Percentiles rank a stretch among this genome's conserved stretches.
Conservation (phyloP, 768 basidiomycete species). For the Kwoniella pini region DNA sequence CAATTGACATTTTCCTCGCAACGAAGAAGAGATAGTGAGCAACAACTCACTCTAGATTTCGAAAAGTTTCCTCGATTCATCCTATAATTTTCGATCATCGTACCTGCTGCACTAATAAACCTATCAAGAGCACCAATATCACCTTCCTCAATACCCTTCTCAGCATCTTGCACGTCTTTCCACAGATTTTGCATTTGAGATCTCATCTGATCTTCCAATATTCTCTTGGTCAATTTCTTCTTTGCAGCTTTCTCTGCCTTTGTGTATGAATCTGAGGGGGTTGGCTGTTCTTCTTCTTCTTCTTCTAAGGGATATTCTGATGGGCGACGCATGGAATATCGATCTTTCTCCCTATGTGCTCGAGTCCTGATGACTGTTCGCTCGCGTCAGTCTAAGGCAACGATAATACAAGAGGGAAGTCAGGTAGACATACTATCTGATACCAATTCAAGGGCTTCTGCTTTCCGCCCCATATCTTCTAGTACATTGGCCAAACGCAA, state of each 20-base stretch:
- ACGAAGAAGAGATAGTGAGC: too few relatives aligned
- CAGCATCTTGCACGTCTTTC: conserved; percentile 62
- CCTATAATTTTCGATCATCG: conserved; percentile 82
- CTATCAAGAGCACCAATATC: conserved; percentile 63
- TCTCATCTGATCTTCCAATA: conserved; percentile 44
- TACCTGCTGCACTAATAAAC: conserved; percentile 83
- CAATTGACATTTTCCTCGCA: too few relatives aligned
- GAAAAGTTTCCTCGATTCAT: conserved; percentile 82
- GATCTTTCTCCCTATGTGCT: conserved; percentile 20
- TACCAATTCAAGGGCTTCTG: conserved; percentile 78
- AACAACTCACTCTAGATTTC: conserved; percentile 67
- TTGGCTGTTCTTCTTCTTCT: background rate
- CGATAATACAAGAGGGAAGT: background rate
- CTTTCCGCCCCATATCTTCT: conserved; percentile 76
- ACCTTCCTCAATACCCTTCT: conserved; percentile 55
- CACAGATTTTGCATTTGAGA: conserved; percentile 60
- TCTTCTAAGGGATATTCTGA: background rate
- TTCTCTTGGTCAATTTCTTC: conserved; percentile 28
- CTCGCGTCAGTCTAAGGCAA: background rate
- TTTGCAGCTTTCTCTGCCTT: conserved; percentile 30
- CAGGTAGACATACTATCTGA: conserved; percentile 65
- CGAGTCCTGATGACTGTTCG: conserved; percentile 23
- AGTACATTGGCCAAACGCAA: conserved; percentile 88
- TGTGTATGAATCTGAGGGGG: conserved; percentile 1
- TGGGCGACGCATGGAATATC: conserved; percentile 1